Percentiles rank a stretch among this genome's conserved stretches.
phyloP scores from a whole-genome alignment of 2,329 filamentous ascomycete genomes.

The Aspergillus oerlinghausenensis region DNA sequence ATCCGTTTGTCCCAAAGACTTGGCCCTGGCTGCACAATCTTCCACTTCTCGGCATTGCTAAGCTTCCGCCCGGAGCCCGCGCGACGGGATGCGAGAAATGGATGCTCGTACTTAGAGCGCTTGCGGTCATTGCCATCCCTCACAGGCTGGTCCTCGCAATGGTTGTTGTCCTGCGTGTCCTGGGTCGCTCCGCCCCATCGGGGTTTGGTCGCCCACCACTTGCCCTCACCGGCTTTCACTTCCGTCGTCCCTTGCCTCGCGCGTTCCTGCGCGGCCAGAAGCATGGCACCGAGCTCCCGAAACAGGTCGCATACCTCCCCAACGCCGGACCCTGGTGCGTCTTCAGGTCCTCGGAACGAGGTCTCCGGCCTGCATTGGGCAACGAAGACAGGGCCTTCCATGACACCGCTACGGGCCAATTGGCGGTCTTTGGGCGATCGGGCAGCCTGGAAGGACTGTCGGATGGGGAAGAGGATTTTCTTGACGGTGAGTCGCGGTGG shows the following conservation, averaged over 20 bases:
- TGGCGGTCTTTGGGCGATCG: constrained; percentile 50
- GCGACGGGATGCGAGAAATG: constrained; percentile 28
- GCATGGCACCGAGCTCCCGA: constrained; percentile 54
- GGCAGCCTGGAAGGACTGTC: constrained; percentile 52
- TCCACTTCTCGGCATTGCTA: constrained; percentile 50
- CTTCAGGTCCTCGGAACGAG: constrained; percentile 42
- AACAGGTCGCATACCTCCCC: constrained; percentile 50
- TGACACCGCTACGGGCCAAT: constrained; percentile 49
- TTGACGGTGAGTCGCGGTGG: constrained; percentile 46
- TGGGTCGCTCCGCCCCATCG: constrained; percentile 52
- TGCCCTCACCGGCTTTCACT: constrained; percentile 48
- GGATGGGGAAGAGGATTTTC: constrained; percentile 52
- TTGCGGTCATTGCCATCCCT: constrained; percentile 33
- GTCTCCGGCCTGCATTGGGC: constrained; percentile 54
- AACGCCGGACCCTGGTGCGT: constrained; percentile 26
- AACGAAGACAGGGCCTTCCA: constrained; percentile 56
- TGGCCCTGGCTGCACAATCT: constrained; percentile 46
- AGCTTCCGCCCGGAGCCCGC: constrained; percentile 37
- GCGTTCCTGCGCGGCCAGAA: constrained; percentile 58
- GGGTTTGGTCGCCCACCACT: constrained; percentile 57
- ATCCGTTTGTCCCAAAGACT: constrained; percentile 55
- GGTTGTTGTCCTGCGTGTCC: constrained; percentile 32
- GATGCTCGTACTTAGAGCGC: constrained; percentile 33
- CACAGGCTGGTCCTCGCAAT: constrained; percentile 22
- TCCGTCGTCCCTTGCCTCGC: constrained; percentile 52